Percentiles rank a stretch among this genome's conserved stretches.
Evolutionary conservation across 2,329 filamentous ascomycete species (phyloP).

Genomic region (Pleoardoris graminearum): DNA sequence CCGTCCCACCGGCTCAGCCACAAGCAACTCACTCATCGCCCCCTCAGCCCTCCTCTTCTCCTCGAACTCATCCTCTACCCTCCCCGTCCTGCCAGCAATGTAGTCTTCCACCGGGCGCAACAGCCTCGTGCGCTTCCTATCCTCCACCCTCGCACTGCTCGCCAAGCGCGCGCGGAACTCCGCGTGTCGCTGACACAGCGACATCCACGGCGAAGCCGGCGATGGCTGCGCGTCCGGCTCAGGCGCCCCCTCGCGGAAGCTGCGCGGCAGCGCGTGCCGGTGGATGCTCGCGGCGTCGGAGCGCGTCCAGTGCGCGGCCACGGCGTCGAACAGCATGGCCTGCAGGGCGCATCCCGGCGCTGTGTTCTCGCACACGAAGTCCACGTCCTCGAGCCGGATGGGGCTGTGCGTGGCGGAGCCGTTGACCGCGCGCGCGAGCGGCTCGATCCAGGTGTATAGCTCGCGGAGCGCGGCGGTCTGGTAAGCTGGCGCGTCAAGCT

Average conservation of each 20-base stretch:
- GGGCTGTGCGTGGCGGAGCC: not conserved
- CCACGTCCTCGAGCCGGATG: slow-evolving; percentile 16
- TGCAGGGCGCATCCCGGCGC: slow-evolving; percentile 9
- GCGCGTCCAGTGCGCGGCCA: slow-evolving; percentile 20
- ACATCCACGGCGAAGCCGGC: not conserved
- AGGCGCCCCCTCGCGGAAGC: too few relatives aligned
- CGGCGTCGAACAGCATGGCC: slow-evolving; percentile 22
- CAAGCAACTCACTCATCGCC: not conserved
- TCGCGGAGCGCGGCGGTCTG: slow-evolving; percentile 13
- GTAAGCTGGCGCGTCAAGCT: slow-evolving; percentile 13
- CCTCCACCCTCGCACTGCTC: not conserved
- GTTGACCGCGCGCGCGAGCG: slow-evolving; percentile 1
- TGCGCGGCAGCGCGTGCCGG: too few relatives aligned
- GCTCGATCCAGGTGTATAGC: slow-evolving; percentile 14
- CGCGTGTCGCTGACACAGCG: not conserved
- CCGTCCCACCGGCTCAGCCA: not conserved
- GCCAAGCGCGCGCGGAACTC: slow-evolving; percentile 4
- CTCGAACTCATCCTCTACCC: not conserved
- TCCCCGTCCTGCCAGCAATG: not conserved
- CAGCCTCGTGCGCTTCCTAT: not conserved
- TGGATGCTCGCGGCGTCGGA: slow-evolving; percentile 7
- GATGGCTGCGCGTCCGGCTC: too few relatives aligned
- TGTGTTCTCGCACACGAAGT: slow-evolving; percentile 6
- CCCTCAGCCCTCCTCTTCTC: not conserved
- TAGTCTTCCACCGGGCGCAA: slow-evolving; percentile 8